Conservation (phyloP, 148 eudicot genomes). For the Suaeda aralocaspica region DNA sequence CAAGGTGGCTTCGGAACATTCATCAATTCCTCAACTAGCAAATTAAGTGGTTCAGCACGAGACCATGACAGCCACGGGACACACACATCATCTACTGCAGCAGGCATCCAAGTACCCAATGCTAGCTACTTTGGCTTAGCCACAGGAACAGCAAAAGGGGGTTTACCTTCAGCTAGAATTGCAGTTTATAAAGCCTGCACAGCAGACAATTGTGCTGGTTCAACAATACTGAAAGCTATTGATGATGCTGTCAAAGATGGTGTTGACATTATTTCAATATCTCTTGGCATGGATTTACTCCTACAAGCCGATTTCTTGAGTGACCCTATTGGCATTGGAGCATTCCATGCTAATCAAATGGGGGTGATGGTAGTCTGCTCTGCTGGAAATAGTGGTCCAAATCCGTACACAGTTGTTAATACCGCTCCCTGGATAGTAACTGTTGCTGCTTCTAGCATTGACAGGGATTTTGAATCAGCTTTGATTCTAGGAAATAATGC, state of each 20-base stretch:
- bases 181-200: slow-evolving; percentile 63
- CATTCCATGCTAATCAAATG: slow-evolving; percentile 63
- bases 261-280: slow-evolving; percentile 62
- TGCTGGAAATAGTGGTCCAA: slow-evolving; percentile 68
- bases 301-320: slow-evolving; percentile 40
- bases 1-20: slow-evolving; percentile 8
- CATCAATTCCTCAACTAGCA: slow-evolving; percentile 19
- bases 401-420: slow-evolving; percentile 43
- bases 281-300: slow-evolving; percentile 46
- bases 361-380: slow-evolving; percentile 62
- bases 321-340: slow-evolving; percentile 61
- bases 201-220: slow-evolving; percentile 40
- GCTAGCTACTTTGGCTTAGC: slow-evolving; percentile 65
- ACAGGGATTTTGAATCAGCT: slow-evolving; percentile 44
- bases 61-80: slow-evolving; percentile 62
- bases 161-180: slow-evolving; percentile 53
- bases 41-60: slow-evolving; percentile 38
- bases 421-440: slow-evolving; percentile 73
- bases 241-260: slow-evolving; percentile 73
- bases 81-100: slow-evolving; percentile 67
- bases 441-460: slow-evolving; percentile 63
- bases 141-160: slow-evolving; percentile 52
- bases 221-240: slow-evolving; percentile 52
- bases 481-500: slow-evolving; percentile 46
- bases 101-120: slow-evolving; percentile 37